Base-by-base conservation (phyloP, 2,329 filamentous ascomycete species). In the Lachnellula hyalina region DNA sequence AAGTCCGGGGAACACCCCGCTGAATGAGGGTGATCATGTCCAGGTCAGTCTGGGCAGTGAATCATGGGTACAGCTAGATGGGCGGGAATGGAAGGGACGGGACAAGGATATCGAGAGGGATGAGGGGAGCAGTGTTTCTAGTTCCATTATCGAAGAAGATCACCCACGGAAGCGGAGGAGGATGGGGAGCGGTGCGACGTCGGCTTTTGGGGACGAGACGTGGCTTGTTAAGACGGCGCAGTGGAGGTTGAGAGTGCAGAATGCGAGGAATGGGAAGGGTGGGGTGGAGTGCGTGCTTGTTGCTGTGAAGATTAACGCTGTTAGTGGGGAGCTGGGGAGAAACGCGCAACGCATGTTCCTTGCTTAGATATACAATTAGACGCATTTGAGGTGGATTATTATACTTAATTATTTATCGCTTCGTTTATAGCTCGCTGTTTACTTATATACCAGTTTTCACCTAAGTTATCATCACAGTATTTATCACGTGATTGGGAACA, bases 291-390 rank as follows among this genome's bases (percentile, higher is more conserved):
- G 89, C 55, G 78, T 90, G 21, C 77, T 96, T 49, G 77, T 87
- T 15, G 88, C 84, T 0, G 87, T 92, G 35, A 90, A 89, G 70
- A 68, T 96, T 25, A 87, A 95, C 62, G 87, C 85, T 0, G 80
- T 84, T 62, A 86, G 79, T 51, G 79, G 77, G 7, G 83, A 93
- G 71, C 75, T 77, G 58, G 78, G 78, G 11, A 79, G 89, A 59
- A 96, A 95, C 72, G 72, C 72, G 49, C 70, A 75, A 49, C 79
- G 87, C 58, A 73, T 72, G 0, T 96, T 95, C 67, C 69, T 95
- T 54, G 54, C 45, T 53, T 57, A 35, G 53, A 38, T 40, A n/a
- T 38, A 38, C 38, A 21, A 34, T 25, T 47, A 32, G 45, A 47
- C 5, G 28, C 23, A 19, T 32, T 11, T 32, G 2, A 19, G 17